Conservation (phyloP, 192 early-diverging fungal genomes). For the Geranomyces variabilis region DNA sequence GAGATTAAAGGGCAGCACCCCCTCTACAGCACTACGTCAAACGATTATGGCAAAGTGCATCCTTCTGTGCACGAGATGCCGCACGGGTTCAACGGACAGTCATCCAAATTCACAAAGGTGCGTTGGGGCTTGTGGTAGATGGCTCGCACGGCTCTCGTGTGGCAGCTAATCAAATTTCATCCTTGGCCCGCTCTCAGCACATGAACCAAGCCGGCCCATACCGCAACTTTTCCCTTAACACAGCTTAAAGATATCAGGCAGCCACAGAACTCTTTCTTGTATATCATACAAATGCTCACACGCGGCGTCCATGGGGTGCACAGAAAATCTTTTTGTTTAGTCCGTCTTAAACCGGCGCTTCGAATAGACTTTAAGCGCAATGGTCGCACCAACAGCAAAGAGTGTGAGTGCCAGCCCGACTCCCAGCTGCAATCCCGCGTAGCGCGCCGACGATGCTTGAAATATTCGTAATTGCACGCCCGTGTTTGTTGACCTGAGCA, state of each 20-base stretch:
- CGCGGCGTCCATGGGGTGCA: no score
- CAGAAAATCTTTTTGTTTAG: background rate
- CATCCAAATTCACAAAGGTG: slow-evolving; percentile 53
- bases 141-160: background rate
- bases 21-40: slow-evolving; percentile 56
- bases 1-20: slow-evolving; percentile 31
- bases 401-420: slow-evolving; percentile 36
- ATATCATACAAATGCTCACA: slow-evolving; percentile 1
- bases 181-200: slow-evolving; percentile 28
- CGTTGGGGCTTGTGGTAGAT: background rate
- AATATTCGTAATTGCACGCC: slow-evolving; percentile 43
- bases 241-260: background rate
- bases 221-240: slow-evolving; percentile 48
- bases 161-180: background rate
- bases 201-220: slow-evolving; percentile 48
- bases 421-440: slow-evolving; percentile 45
- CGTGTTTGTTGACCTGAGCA: slow-evolving; percentile 3
- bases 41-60: slow-evolving; percentile 42
- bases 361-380: slow-evolving; percentile 19
- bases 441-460: slow-evolving; percentile 28
- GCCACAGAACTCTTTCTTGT: background rate
- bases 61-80: slow-evolving; percentile 63
- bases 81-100: slow-evolving; percentile 49
- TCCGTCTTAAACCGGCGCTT: slow-evolving; percentile 33
- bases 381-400: slow-evolving; percentile 16